Percentiles rank a stretch among this genome's conserved stretches.
These are phyloP conservation scores for Nakataea oryzae DNA, from an alignment of 2,329 filamentous ascomycete species.

Conservation along the genomic window DNA sequence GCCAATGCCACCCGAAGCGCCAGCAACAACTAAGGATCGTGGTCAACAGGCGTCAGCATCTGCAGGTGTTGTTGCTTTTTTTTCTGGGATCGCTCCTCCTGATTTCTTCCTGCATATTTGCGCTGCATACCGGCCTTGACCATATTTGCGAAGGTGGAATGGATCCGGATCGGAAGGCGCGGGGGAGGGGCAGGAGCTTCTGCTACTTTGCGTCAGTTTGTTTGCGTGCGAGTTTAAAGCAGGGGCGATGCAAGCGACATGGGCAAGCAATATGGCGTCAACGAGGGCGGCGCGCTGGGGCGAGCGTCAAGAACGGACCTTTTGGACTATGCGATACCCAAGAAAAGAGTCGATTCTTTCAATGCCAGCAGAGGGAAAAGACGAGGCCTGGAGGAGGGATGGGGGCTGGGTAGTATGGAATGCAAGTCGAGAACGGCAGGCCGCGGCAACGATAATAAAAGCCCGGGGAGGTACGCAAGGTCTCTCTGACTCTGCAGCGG, in stretches of 20 bases:
- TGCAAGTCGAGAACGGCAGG: background rate
- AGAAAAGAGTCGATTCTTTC: background rate
- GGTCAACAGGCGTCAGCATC: conserved; percentile 5
- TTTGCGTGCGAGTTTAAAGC: background rate
- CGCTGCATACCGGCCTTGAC: conserved; percentile 24
- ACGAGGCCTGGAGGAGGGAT: background rate
- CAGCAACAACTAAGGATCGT: conserved; percentile 60
- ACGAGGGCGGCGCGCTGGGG: background rate
- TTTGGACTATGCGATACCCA: background rate
- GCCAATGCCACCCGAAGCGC: conserved; percentile 96
- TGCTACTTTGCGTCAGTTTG: background rate
- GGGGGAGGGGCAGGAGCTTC: conserved; percentile 14
- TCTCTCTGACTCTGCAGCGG: too few species aligned
- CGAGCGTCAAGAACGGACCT: background rate
- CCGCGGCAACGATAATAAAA: background rate
- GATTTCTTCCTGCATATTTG: background rate
- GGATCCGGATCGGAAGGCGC: conserved; percentile 1
- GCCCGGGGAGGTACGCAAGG: too few species aligned
- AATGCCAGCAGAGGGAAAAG: background rate
- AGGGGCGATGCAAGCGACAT: background rate
- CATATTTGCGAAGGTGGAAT: conserved; percentile 18
- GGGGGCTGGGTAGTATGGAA: too few species aligned
- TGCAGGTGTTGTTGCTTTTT: background rate
- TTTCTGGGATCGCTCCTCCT: too few species aligned
- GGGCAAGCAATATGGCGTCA: background rate